Base-by-base conservation (phyloP, 805 yeast genomes). In the Clavispora santaluciae region DNA sequence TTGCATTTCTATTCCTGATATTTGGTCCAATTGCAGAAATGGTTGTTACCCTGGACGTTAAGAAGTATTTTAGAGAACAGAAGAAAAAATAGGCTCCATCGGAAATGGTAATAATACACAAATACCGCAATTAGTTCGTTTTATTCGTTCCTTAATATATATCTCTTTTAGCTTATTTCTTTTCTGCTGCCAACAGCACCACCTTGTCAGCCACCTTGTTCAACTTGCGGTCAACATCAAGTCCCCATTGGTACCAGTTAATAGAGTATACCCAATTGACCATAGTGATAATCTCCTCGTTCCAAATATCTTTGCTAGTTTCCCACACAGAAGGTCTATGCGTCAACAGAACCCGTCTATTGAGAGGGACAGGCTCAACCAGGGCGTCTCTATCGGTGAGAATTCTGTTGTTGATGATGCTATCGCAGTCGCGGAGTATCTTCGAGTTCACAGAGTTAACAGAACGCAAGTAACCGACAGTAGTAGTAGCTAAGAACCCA, bases 301-400 rank as follows among this genome's bases (percentile, higher is more conserved):
- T 82, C 95, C 95, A 86, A 31, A 85, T 70, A 54, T 86, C 95
- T 49, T 81, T 83, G 45, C 76, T 67, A 0, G 89, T 81, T 59
- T 86, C 89, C 8, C 54, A 54, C 23, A 78, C 45, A 18, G 63
- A 57, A 9, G 67, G 61, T 22, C 85, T 71, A 17, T 45, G 42
- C 21, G 53, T 50, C 25, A 44, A 33, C 26, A 43, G 39, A 11
- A 47, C 45, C 22, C 57, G 56, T 23, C 56, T 56, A 22, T 72
- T 64, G 42, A 67, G 60, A 43, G 78, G 78, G 16, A 66, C 55
- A 35, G 67, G 56, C 22, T 73, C 72, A 39, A 71, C 63, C 6
- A 67, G 54, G 21, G 73, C 61, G 46, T 75, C 76, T 24, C 68
- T 64, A 23, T 76, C 68, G 11, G 74, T 61, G 38, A 76, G 70